phyloP scores from a whole-genome alignment of 768 basidiomycete species.

The Amanita exitialis region DNA sequence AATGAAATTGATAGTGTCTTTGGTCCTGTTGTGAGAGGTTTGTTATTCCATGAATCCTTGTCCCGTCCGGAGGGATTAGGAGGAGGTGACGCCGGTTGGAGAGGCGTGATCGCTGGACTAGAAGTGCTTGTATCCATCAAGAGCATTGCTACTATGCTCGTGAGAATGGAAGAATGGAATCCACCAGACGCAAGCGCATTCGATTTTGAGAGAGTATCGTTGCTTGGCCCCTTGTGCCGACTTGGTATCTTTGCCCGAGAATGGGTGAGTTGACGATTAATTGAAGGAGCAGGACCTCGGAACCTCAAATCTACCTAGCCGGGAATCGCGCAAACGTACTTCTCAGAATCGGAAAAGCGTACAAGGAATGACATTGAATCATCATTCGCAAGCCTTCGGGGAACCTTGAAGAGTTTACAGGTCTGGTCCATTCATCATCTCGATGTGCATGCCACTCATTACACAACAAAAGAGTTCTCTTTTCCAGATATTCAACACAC shows the following conservation, averaged over 20 bases:
- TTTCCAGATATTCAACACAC: slow-evolving; percentile 79
- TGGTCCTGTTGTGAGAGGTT: slow-evolving; percentile 54
- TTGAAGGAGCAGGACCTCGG: neutral
- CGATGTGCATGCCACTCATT: neutral
- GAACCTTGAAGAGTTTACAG: slow-evolving; percentile 79
- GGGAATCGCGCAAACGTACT: slow-evolving; percentile 66
- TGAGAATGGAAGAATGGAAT: slow-evolving; percentile 65
- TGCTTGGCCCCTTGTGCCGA: slow-evolving; percentile 79
- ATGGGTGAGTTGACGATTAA: slow-evolving; percentile 49
- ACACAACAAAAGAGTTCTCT: slow-evolving; percentile 37
- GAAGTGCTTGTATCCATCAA: slow-evolving; percentile 77
- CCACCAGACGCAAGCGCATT: slow-evolving; percentile 47
- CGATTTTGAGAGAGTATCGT: slow-evolving; percentile 52
- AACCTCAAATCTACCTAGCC: slow-evolving; percentile 40
- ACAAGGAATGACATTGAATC: slow-evolving; percentile 68
- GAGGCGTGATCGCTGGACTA: slow-evolving; percentile 74
- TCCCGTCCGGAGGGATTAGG: slow-evolving; percentile 59
- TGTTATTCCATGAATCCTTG: slow-evolving; percentile 58
- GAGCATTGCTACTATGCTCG: slow-evolving; percentile 74
- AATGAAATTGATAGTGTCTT: slow-evolving; percentile 72
- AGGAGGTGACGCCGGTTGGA: slow-evolving; percentile 74
- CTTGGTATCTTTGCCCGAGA: slow-evolving; percentile 83
- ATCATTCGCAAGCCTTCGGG: slow-evolving; percentile 77
- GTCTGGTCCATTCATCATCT: slow-evolving; percentile 23
- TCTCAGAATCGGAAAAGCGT: slow-evolving; percentile 76